A percentile compares a stretch with the other conserved stretches of the same genome.
These are phyloP conservation scores for Adansonia madagascariensis DNA, from an alignment of 441 rosid species.

Conservation along the genomic window DNA sequence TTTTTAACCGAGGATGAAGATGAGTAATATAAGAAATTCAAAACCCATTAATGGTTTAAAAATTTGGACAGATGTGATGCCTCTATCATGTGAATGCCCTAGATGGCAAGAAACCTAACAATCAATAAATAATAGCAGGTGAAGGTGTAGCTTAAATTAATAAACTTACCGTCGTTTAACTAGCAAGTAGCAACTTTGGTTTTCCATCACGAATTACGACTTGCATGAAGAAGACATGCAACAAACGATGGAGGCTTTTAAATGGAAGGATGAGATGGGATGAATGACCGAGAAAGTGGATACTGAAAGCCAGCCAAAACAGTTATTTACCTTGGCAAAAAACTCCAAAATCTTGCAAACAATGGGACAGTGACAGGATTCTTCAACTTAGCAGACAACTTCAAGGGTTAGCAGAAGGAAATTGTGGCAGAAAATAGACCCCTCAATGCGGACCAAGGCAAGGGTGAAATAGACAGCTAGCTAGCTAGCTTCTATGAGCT, in stretches of 20 bases:
- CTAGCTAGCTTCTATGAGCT: not conserved
- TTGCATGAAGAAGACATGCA: constrained; percentile 18
- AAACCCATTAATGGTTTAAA: not conserved
- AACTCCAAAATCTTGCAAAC: constrained; percentile 16
- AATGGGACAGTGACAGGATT: constrained; percentile 18
- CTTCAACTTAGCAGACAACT: constrained; percentile 24
- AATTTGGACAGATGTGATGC: constrained; percentile 6
- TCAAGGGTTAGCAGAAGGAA: constrained; percentile 14
- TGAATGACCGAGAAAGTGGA: not conserved
- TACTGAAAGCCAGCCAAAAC: not conserved
- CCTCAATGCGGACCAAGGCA: constrained; percentile 24
- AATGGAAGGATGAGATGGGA: too few species aligned
- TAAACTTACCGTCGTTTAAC: not conserved
- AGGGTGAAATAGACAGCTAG: constrained; percentile 30
- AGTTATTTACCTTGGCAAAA: not conserved
- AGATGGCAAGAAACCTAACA: not conserved
- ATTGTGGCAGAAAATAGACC: constrained; percentile 32
- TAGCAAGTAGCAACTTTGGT: constrained; percentile 8
- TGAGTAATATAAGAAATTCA: not conserved
- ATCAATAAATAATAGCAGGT: not conserved
- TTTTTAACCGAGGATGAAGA: not conserved
- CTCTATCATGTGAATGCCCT: constrained; percentile 15
- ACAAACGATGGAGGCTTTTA: not conserved
- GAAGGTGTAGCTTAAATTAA: not conserved
- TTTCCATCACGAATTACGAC: constrained; percentile 11